A percentile compares a stretch with the other conserved stretches of the same genome.
These are phyloP conservation scores for Triangularia verruculosa DNA, from an alignment of 2,329 filamentous ascomycete genomes.

Conservation along the genomic window DNA sequence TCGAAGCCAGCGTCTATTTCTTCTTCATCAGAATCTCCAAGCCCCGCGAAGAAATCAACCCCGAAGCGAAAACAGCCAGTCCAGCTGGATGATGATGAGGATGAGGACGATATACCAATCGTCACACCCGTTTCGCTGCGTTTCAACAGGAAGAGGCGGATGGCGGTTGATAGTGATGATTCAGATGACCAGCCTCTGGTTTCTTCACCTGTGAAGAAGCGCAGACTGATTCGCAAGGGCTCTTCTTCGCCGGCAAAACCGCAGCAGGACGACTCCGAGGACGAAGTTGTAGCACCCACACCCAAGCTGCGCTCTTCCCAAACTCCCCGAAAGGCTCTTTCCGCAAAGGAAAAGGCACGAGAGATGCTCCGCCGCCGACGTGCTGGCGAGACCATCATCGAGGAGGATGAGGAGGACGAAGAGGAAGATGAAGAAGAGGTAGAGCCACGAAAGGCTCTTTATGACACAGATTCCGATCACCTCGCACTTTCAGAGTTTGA, in stretches of 20 bases:
- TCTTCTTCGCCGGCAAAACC: not conserved
- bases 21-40: not conserved
- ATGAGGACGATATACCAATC: conserved; percentile 5
- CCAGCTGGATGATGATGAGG: conserved; percentile 3
- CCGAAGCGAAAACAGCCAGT: not conserved
- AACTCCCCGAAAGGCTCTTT: conserved; percentile 19
- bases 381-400: conserved; percentile 30
- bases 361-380: conserved; percentile 32
- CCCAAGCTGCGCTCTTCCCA: not conserved
- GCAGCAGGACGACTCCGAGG: not conserved
- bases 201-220: conserved; percentile 22
- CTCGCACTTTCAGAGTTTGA: conserved; percentile 33
- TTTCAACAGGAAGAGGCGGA: not conserved
- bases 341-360: conserved; percentile 29
- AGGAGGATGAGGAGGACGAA: conserved; percentile 15
- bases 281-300: not conserved
- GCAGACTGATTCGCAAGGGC: conserved; percentile 1
- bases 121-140: not conserved
- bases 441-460: conserved; percentile 23
- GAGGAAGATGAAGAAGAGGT: conserved; percentile 18
- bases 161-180: conserved; percentile 16
- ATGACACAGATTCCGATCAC: conserved; percentile 33
- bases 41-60: not conserved
- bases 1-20: not conserved
- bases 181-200: conserved; percentile 16